Conservation (phyloP, 192 early-diverging fungal genomes). For the Umbelopsis sp. region DNA sequence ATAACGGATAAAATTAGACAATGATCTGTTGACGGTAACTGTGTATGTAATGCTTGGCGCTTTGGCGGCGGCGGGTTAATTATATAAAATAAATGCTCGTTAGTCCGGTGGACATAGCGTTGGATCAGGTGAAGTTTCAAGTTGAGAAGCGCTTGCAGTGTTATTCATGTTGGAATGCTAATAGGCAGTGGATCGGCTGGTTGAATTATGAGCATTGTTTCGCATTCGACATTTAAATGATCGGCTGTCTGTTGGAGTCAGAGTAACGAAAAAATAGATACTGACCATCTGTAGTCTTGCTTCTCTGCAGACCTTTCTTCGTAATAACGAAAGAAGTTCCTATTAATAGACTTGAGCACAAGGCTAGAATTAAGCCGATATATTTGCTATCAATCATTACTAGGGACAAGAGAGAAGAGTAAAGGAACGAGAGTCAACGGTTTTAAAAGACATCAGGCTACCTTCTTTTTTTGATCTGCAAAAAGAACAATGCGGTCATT, state of each 20-base stretch:
- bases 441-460: neutral
- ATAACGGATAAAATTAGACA: neutral
- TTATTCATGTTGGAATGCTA: too few species aligned
- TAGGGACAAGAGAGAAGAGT: neutral
- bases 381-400: slow-evolving; percentile 61
- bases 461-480: slow-evolving; percentile 2
- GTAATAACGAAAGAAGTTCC: slow-evolving; percentile 92
- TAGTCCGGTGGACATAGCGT: too few species aligned
- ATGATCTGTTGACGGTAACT: neutral
- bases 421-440: neutral
- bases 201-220: too few species aligned
- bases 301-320: slow-evolving; percentile 88
- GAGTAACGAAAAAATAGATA: neutral
- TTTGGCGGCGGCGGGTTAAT: too few species aligned
- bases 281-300: slow-evolving; percentile 54
- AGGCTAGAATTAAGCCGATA: slow-evolving; percentile 85
- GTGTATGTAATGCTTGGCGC: too few species aligned
- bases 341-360: slow-evolving; percentile 85
- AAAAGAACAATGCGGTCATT: slow-evolving; percentile 12
- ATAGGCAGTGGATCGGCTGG: too few species aligned
- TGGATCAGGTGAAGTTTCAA: too few species aligned
- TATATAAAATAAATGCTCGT: too few species aligned
- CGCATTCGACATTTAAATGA: neutral
- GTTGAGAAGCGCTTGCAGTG: too few species aligned
- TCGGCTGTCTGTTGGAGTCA: neutral